Evolutionary conservation across 1,284 basidiomycete species (phyloP).

Genomic region (Leccinum pseudoinsigne): DNA sequence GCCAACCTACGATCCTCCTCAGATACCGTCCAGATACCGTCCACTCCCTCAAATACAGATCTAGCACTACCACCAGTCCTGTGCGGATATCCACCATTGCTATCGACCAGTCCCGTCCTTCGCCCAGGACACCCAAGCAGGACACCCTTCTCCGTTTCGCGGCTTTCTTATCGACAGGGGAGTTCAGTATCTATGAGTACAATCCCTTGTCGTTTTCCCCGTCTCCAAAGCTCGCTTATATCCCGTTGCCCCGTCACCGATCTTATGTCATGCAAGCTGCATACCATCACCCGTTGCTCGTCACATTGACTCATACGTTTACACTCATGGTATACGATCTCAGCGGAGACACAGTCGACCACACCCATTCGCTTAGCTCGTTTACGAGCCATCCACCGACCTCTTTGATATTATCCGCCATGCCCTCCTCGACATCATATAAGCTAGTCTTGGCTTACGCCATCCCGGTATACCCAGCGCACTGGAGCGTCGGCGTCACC

Average conservation of each 20-base stretch:
- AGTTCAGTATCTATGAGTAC: slow-evolving; percentile 58
- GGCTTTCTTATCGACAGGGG: slow-evolving; percentile 66
- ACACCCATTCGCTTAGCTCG: slow-evolving; percentile 64
- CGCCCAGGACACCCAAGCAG: slow-evolving; percentile 30
- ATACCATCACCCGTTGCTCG: slow-evolving; percentile 75
- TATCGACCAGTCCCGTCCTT: slow-evolving; percentile 67
- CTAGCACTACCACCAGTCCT: slow-evolving; percentile 22
- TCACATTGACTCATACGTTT: slow-evolving; percentile 67
- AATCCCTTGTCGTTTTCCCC: slow-evolving; percentile 44
- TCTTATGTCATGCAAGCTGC: slow-evolving; percentile 60
- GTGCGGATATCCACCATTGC: slow-evolving; percentile 58
- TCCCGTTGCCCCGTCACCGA: slow-evolving; percentile 43
- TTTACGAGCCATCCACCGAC: slow-evolving; percentile 75
- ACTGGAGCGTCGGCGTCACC: slow-evolving; percentile 78
- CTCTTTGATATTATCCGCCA: slow-evolving; percentile 63
- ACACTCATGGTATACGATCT: slow-evolving; percentile 69
- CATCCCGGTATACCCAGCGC: slow-evolving; percentile 73
- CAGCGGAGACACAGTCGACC: slow-evolving; percentile 46
- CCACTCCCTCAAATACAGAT: slow-evolving; percentile 31
- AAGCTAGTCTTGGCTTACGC: slow-evolving; percentile 73
- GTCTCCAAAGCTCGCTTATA: slow-evolving; percentile 46
- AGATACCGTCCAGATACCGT: slow-evolving; percentile 18
- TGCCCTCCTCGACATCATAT: slow-evolving; percentile 55
- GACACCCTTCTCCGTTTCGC: slow-evolving; percentile 45
- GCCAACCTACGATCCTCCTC: slow-evolving; percentile 30